phyloP scores from a whole-genome alignment of 2,329 filamentous ascomycete genomes.

The Incumbomyces lentus region DNA sequence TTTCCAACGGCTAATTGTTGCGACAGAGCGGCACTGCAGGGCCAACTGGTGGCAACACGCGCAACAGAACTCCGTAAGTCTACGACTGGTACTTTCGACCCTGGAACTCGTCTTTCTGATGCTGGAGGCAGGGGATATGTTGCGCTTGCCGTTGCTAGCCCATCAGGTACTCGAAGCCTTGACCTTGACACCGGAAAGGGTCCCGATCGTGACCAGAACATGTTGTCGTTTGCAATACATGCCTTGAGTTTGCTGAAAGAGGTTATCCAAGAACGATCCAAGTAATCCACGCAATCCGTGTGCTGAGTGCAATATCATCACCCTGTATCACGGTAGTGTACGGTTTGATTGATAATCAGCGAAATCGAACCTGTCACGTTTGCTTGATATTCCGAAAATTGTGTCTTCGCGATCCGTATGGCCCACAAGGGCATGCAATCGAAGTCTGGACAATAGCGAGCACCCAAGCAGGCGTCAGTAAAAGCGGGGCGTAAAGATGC shows the following conservation, averaged over 20 bases:
- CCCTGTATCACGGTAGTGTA: too few relatives aligned
- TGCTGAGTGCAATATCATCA: neutral
- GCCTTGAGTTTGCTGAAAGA: constrained; percentile 47
- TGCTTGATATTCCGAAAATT: too few relatives aligned
- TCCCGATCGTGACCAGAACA: constrained; percentile 48
- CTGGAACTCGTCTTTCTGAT: too few relatives aligned
- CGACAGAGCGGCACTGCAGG: constrained; percentile 54
- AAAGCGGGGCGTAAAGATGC: too few relatives aligned
- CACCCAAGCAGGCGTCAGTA: too few relatives aligned
- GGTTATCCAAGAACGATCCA: constrained; percentile 30
- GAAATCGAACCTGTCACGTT: neutral
- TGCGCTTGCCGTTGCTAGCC: constrained; percentile 47
- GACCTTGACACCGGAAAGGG: constrained; percentile 48
- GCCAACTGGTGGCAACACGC: constrained; percentile 47
- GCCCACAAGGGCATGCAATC: too few relatives aligned
- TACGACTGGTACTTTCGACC: too few relatives aligned
- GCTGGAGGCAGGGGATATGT: constrained; percentile 44
- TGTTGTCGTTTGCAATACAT: constrained; percentile 52
- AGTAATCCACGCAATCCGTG: neutral
- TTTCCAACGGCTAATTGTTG: neutral
- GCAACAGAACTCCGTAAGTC: constrained; percentile 45
- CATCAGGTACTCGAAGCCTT: constrained; percentile 41
- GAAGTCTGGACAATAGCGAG: too few relatives aligned
- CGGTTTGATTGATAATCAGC: neutral
- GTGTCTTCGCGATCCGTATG: too few relatives aligned